Evolutionary conservation across 257 asterid genomes (phyloP).

Genomic region (Catharanthus roseus): DNA sequence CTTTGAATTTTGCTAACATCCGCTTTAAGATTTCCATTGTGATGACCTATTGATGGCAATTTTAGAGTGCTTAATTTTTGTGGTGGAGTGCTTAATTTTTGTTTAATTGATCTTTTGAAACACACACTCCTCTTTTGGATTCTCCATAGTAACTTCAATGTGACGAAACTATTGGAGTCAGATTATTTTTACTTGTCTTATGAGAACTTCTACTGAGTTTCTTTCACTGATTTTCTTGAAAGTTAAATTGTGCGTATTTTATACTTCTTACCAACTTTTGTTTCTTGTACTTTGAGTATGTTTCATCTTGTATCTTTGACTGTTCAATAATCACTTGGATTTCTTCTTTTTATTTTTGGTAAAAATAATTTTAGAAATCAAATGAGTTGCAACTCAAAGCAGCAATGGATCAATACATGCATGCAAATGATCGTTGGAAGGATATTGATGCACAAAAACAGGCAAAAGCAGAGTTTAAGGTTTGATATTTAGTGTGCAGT

Average conservation of each 20-base stretch:
- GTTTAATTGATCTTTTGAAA: background rate
- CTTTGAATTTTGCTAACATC: too few species aligned
- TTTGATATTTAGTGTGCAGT: slow-evolving; percentile 18
- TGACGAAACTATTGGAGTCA: background rate
- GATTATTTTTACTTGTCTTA: background rate
- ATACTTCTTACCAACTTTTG: background rate
- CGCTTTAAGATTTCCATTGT: background rate
- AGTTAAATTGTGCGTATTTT: background rate
- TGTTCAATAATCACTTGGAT: slow-evolving; percentile 1
- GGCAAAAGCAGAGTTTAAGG: slow-evolving; percentile 71
- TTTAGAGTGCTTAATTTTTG: background rate
- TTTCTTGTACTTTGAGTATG: background rate
- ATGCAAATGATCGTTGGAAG: slow-evolving; percentile 57
- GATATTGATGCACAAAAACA: slow-evolving; percentile 54
- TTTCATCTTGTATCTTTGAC: background rate
- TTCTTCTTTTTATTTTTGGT: background rate
- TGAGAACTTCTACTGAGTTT: background rate
- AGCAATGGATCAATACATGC: slow-evolving; percentile 42
- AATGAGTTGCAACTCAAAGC: slow-evolving; percentile 50
- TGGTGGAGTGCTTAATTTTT: background rate
- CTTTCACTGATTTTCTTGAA: background rate
- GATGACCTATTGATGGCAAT: background rate
- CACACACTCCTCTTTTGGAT: background rate
- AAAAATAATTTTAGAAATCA: slow-evolving; percentile 32
- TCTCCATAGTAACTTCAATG: background rate